phyloP scores from a whole-genome alignment of 441 rosid genomes.

The Populus hybrid region DNA sequence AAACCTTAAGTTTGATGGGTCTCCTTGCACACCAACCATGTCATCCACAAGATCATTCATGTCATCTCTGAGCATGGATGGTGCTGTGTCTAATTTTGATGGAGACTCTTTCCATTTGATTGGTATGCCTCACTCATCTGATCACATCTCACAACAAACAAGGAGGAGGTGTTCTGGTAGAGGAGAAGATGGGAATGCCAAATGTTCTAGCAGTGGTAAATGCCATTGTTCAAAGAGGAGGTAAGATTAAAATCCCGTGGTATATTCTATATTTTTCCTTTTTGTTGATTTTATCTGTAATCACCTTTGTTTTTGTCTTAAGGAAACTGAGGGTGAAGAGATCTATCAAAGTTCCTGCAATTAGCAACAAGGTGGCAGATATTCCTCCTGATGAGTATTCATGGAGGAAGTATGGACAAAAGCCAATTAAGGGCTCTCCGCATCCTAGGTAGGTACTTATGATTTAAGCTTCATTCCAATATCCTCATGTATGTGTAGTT shows the following conservation, averaged over 20 bases:
- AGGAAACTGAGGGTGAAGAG: conserved; percentile 68
- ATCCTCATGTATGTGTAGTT: not conserved
- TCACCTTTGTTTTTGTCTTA: conserved; percentile 10
- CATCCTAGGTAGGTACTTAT: conserved; percentile 64
- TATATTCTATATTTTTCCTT: not conserved
- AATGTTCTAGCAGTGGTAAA: conserved; percentile 49
- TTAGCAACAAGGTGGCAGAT: conserved; percentile 66
- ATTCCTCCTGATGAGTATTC: conserved; percentile 73
- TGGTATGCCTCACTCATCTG: conserved; percentile 47
- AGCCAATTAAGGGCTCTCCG: conserved; percentile 77
- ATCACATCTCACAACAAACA: conserved; percentile 48
- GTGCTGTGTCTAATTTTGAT: conserved; percentile 49
- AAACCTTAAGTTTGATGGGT: conserved; percentile 53
- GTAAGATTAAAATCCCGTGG: conserved; percentile 17
- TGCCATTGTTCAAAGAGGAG: conserved; percentile 76
- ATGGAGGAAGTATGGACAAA: conserved; percentile 77
- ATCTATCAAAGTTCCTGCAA: conserved; percentile 67
- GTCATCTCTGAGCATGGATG: conserved; percentile 64
- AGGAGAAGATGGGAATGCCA: conserved; percentile 58
- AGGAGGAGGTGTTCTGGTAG: conserved; percentile 58
- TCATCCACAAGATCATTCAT: conserved; percentile 58
- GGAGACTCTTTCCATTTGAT: conserved; percentile 54
- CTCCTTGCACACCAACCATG: conserved; percentile 56
- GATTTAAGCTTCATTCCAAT: not conserved
- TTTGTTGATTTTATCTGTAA: not conserved